These are phyloP conservation scores for Solanum lignicaule DNA, from an alignment of 257 asterid genomes.

Conservation along the genomic window DNA sequence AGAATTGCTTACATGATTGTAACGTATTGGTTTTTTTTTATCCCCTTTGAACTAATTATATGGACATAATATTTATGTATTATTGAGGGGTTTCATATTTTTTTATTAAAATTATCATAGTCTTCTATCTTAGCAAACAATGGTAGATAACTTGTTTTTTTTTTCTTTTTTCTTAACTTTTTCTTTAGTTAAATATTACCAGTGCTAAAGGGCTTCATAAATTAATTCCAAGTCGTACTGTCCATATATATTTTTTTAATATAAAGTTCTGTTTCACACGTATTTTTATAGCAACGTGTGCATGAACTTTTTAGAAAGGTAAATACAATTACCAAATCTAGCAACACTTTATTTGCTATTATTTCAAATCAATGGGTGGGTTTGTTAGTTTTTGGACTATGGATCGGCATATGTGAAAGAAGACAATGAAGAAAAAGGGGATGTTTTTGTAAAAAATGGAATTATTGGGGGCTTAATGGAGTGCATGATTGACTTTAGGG, in stretches of 20 bases:
- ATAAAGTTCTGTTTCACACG: background rate
- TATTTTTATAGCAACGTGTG: conserved; percentile 1
- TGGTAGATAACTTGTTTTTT: background rate
- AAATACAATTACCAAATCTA: conserved; percentile 5
- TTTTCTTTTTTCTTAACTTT: background rate
- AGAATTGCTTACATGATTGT: background rate
- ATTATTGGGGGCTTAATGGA: conserved; percentile 3
- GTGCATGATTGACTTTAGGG: conserved; percentile 12
- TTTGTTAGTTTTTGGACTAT: conserved; percentile 10
- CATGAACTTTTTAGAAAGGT: background rate
- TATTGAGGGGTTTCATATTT: background rate
- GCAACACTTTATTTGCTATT: background rate
- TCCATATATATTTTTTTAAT: background rate
- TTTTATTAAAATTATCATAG: background rate
- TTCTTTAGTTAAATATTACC: background rate
- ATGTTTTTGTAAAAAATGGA: background rate
- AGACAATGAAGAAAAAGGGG: conserved; percentile 5
- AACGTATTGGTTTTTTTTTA: background rate
- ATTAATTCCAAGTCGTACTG: background rate
- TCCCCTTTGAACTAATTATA: background rate
- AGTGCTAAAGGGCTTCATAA: background rate
- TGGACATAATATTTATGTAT: background rate
- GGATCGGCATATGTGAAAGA: background rate
- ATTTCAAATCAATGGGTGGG: conserved; percentile 13
- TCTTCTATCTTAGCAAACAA: background rate